A percentile compares a stretch with the other conserved stretches of the same genome.
Conservation (phyloP, 108 stramenopile species). For the Skeletonema menzelii region DNA sequence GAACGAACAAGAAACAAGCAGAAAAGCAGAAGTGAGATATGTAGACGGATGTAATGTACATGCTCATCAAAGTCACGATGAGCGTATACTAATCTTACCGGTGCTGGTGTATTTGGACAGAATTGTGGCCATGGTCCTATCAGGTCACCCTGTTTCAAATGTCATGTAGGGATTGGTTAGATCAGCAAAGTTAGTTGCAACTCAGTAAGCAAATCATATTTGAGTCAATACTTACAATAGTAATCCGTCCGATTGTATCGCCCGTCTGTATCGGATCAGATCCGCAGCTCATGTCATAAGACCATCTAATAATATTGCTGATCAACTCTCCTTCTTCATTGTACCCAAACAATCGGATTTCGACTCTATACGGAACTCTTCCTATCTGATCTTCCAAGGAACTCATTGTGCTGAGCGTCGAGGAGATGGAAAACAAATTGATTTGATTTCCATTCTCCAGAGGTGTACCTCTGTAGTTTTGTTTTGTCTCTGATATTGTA, state of each 20-base stretch:
- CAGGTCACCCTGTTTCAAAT: background rate
- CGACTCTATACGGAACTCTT: background rate
- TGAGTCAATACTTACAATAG: background rate
- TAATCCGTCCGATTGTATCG: background rate
- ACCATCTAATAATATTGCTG: background rate
- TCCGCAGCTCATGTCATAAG: background rate
- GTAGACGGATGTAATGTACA: background rate
- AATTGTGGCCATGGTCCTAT: background rate
- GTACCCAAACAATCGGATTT: background rate
- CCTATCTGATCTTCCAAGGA: background rate
- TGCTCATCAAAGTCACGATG: background rate
- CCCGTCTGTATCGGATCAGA: background rate
- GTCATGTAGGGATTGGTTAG: background rate
- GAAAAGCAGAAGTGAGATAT: background rate
- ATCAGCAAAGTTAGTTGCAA: background rate
- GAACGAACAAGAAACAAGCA: background rate
- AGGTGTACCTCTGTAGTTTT: background rate
- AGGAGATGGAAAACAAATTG: background rate
- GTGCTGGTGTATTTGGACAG: background rate
- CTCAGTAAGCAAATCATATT: background rate
- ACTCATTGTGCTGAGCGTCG: background rate
- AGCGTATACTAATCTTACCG: background rate
- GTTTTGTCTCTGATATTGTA: background rate
- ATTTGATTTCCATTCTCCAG: background rate
- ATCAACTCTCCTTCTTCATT: background rate